Base-by-base conservation (phyloP, 495 filamentous ascomycete species). In the Chaetomium cochliodes region DNA sequence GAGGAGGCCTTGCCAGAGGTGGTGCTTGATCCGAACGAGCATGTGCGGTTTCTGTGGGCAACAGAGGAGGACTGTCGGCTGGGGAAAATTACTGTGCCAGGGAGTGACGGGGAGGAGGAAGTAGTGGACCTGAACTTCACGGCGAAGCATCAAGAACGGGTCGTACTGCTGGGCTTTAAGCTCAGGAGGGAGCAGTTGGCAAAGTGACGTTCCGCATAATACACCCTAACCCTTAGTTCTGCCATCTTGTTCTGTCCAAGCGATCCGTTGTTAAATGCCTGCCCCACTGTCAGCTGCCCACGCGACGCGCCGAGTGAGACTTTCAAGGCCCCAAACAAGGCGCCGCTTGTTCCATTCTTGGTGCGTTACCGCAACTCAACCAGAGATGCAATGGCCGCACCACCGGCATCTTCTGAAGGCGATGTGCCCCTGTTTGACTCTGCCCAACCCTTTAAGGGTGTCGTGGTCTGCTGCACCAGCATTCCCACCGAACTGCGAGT, bases 391-490 rank as follows among this genome's bases (percentile, higher is more conserved):
- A 74, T 72, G 73, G 67, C 59, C 39, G 53, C 69, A 6, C 62
- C 53, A 47, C 54, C 67, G 3, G 22, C 20, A 22, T 55, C 61
- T n/a, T 50, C 49, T 15, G 53, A 69, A 65, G 26, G 51, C 56
- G n/a, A 26, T 8, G 33, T 12, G 33, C 8, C 33, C 1, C 33
- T 37, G n/a, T 75, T 80, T 52, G 75, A 81, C 67, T 66, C 74
- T 15, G 78, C 83, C n/a, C 80, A 79, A 57, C 93, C 94, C 57
- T 87, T 98, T 66, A 78, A 79, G 62, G 92, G 92, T 58, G 86
- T 92, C 57, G 85, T 97, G 56, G 81, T 98, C 65, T 98, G 94
- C 81, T 97, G 92, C 76, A 98, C 94, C 25, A 90, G 88, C 33
- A 87, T 98, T 49, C 79, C 88, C 25, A 82, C 90, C 44, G 93